phyloP scores from a whole-genome alignment of 2,329 filamentous ascomycete genomes.

The Aureobasidium pullulans region DNA sequence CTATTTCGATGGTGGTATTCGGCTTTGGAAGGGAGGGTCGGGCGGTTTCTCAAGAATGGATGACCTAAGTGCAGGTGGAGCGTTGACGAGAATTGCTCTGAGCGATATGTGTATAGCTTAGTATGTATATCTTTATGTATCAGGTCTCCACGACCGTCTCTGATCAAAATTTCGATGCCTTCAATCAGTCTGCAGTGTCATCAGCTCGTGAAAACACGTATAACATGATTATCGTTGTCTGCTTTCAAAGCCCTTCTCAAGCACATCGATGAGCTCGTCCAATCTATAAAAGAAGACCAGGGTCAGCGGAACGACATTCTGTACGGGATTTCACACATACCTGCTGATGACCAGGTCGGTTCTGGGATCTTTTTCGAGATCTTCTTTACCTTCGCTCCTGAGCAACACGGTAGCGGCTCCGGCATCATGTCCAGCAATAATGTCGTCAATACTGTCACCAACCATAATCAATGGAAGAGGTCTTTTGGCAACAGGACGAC shows the following conservation, averaged over 20 bases:
- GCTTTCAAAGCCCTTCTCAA: constrained; percentile 21
- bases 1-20: not conserved
- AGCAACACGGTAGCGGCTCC: constrained; percentile 88
- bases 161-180: not conserved
- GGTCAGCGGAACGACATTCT: not conserved
- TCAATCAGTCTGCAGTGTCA: no score
- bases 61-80: not conserved
- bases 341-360: constrained; percentile 27
- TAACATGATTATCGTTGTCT: not conserved
- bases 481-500: constrained; percentile 1
- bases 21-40: not conserved
- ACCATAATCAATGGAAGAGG: constrained; percentile 43
- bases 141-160: not conserved
- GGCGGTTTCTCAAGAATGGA: not conserved
- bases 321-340: not conserved
- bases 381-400: constrained; percentile 29
- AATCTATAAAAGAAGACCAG: constrained; percentile 16
- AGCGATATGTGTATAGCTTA: not conserved
- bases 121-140: not conserved
- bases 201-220: not conserved
- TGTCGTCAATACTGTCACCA: constrained; percentile 74
- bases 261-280: constrained; percentile 25
- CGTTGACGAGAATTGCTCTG: not conserved
- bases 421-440: constrained; percentile 74
- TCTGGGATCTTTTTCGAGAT: constrained; percentile 26